Evolutionary conservation across 1,139 yeast species (phyloP), one percentile per base, ranked within the genome.

Genomic region (Pneumocystis wakefieldiae): DNA sequence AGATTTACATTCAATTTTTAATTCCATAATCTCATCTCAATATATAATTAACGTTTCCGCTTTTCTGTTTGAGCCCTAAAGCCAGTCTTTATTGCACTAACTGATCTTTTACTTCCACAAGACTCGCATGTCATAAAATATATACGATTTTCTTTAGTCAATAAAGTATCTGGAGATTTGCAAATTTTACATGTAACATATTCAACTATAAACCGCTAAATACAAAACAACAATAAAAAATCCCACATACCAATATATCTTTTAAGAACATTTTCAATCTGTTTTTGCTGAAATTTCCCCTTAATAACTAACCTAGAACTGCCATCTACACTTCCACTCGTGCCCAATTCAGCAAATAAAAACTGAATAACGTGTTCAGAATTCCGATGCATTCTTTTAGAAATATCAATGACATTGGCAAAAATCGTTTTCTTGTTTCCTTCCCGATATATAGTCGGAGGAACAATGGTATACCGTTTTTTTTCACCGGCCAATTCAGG

Each of bases 121-220:
- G 96, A 89, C 74, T 91, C 91, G 81, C 99, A 92, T 73, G 92
- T 95, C 80, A 94, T 82, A 81, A 92, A 92, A 80, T 88, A 95
- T 78, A 92, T 83, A 81, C 99, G 88, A 80, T 91, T 92, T 78
- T 92, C 98, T 78, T 96, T 90, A 81, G 86, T 88, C 75, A 92
- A 83, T 70, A 86, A 92, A 59, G 99, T 94, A 78, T 92, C 92
- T 84, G 91, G 92, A 67, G 96, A 87, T 80, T 91, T 92, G 81
- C 99, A 92, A 63, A 98, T 92, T 81, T 92, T 90, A 82, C 99
- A 92, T 62, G 97, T 90, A 70, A 92, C 98, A 74, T 94, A 92
- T 77, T 94, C 99, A 75, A 89, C 55, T 48, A 48, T 10, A 63
- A 60, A 55, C 10, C 32, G 37, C 12, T n/a, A 59, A 15, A 53